Base-by-base conservation (phyloP, 805 yeast species). In the Wickerhamiella alocasiicola region DNA sequence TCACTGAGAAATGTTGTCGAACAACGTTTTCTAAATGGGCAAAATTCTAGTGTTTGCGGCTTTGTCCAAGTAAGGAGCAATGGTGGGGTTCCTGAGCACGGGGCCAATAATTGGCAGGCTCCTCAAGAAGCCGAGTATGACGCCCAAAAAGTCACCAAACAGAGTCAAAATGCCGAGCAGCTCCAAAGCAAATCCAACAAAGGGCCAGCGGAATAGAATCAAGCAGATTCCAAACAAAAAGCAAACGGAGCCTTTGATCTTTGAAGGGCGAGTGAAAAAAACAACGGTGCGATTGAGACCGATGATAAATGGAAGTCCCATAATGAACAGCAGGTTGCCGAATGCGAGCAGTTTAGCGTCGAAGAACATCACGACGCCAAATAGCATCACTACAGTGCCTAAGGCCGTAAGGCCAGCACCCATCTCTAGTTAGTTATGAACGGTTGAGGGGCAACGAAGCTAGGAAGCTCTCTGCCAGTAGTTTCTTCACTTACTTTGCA, bases 71-170 rank as follows among this genome's bases (percentile, higher is more conserved):
- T 62, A 53, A 13, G 97, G 97, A 4, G 95, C 94, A 23, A 91
- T 61, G 6, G 63, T 60, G 1, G 97, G 96, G 55, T 79, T 74
- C 26, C 85, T 76, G 41, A 91, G 68, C 5, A 85, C 44, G 19
- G 93, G 87, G 1, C 97, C 97, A 46, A 91, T 76, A 44, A 81
- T 57, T 2, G 98, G 98, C 51, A 88, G 60, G 5, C 93, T 79
- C 58, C 96, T 70, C 53, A 88, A 67, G 55, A 91, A 88, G 49
- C 82, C 80, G 9, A 88, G 72, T 34, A 91, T 76, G 9, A 93
- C 82, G 19, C 93, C 84, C 54, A 88, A 81, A 60, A 91, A 87
- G 61, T 91, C 97, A 27, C 85, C 98, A 62, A 91, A 88, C 27
- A 88, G 65, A 6, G 83, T 87, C 45, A 88, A 61, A 19, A 88